Evolutionary conservation across 2,329 filamentous ascomycete genomes (phyloP), one percentile per base, ranked within the genome.

Genomic region (Fusarium metavorans): DNA sequence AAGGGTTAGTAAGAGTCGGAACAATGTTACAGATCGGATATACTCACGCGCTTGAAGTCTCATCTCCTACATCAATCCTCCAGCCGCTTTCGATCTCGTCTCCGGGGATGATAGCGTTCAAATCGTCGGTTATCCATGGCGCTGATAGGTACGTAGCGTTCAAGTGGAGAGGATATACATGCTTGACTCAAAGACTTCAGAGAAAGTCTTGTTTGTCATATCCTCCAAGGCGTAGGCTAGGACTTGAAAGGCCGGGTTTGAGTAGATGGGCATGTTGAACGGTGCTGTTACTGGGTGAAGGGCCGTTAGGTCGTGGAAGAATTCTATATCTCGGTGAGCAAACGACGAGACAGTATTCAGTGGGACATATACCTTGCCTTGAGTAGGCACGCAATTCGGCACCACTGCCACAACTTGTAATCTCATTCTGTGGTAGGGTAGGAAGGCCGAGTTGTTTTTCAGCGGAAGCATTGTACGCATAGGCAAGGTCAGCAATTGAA

Each of bases 181-280:
- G 1, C 66, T 35, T 2, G 61, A 70, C 25, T 23, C 0, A 70
- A 23, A 27, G 37, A 67, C 13, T n/a, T 3, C 2, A 8, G 16
- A 5, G 45, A 71, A 23, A 27, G 7, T 34, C 54, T 57, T 71
- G 8, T 41, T 43, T 3, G 62, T 66, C 48, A 71, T 71, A 1
- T 37, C 27, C 8, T 71, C 62, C 0, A 71, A 30, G 6, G 67
- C 68, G 14, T 71, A 71, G 14, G 68, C 48, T 1, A 71, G 45
- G 8, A 71, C 58, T 20, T 70, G 68, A 7, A 66, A 71, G 2
- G 67, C 68, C 0, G 50, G 9, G 6, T 71, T 71, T 0, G 67
- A 70, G 25, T 71, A 71, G 3, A 71, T 43, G 2, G 68, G 68
- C 1, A 64, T 71, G 27, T 58, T 71, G 6, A 13, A 50, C 11